Evolutionary conservation across 108 stramenopile species (phyloP), one percentile per base, ranked within the genome.

Genomic region (Conticribra guillardii): DNA sequence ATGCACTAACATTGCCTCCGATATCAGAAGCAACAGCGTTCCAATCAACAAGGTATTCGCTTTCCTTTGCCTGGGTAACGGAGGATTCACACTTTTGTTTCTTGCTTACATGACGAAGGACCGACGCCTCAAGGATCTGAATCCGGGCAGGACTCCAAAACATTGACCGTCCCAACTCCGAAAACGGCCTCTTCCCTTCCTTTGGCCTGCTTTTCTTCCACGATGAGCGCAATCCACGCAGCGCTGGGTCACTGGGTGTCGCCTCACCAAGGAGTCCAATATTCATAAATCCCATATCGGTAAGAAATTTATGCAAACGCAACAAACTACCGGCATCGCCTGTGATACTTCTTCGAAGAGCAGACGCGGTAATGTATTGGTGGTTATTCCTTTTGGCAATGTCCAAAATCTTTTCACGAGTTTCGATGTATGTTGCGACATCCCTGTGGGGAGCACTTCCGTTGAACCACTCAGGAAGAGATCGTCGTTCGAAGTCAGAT

Each of bases 381-480:
- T 82, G 68, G 21, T 75, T 73, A 53, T 88, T 88, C 9, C 70
- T 44, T 49, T 68, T 61, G 34, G 79, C 79, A 3, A 76, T 46
- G 18, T 60, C 37, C 17, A 92, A 64, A 19, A 92, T 82, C 46
- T 68, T 73, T 56, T 87, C 85, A 17, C 94, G 67, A 1, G 88
- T 72, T 16, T 73, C n/a, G 11, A 90, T 34, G 69, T 91, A 92
- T 0, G 85, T 60, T 44, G 85, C 52, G 18, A 72, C 70, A 17
- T 88, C 91, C 9, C 94, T 81, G 70, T 95, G 94, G 14, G 80
- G 64, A 49, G 94, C 86, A 55, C 85, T 89, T 22, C 34, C 52
- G 61, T 95, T 82, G 73, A 95, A 95, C 94, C 94, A 95, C 77
- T 95, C 94, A 0, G 88, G 88, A 27, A 95, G 70, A 62, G 86